Evolutionary conservation across 129 eudicot genomes (phyloP).

Genomic region (Cynara cardunculus): DNA sequence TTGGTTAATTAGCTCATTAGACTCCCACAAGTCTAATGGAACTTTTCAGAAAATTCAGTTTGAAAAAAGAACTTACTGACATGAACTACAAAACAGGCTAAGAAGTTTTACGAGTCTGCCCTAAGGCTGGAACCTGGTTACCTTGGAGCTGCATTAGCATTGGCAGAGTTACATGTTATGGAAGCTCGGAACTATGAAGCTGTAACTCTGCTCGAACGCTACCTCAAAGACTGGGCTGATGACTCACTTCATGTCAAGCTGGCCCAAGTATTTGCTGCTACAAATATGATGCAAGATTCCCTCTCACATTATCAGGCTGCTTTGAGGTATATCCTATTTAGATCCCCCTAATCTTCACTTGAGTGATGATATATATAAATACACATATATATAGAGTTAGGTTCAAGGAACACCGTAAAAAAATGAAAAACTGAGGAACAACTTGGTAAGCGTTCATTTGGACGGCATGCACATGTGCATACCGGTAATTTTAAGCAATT

Average conservation of each 20-base stretch:
- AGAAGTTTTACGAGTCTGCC: conserved; percentile 93
- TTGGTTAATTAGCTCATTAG: not conserved
- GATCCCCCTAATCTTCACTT: not conserved
- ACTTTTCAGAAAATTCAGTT: not conserved
- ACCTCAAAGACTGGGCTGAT: conserved; percentile 96
- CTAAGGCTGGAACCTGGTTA: conserved; percentile 96
- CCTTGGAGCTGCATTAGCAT: conserved; percentile 95
- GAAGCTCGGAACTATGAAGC: conserved; percentile 97
- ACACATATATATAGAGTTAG: not conserved
- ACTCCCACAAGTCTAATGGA: not conserved
- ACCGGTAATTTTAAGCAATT: too few relatives aligned
- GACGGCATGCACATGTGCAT: too few relatives aligned
- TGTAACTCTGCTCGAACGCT: conserved; percentile 74
- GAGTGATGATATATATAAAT: not conserved
- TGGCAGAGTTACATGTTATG: conserved; percentile 87
- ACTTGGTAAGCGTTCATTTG: not conserved
- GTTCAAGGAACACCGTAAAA: too few relatives aligned
- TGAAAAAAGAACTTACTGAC: conserved; percentile 2
- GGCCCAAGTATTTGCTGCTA: conserved; percentile 96
- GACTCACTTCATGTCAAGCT: conserved; percentile 96
- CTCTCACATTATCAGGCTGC: conserved; percentile 95
- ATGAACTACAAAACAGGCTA: conserved; percentile 53
- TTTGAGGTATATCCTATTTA: conserved; percentile 44
- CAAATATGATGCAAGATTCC: conserved; percentile 93
- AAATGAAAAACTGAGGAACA: too few relatives aligned